Base-by-base conservation (phyloP, 768 basidiomycete species). In the Kwoniella botswanensis region DNA sequence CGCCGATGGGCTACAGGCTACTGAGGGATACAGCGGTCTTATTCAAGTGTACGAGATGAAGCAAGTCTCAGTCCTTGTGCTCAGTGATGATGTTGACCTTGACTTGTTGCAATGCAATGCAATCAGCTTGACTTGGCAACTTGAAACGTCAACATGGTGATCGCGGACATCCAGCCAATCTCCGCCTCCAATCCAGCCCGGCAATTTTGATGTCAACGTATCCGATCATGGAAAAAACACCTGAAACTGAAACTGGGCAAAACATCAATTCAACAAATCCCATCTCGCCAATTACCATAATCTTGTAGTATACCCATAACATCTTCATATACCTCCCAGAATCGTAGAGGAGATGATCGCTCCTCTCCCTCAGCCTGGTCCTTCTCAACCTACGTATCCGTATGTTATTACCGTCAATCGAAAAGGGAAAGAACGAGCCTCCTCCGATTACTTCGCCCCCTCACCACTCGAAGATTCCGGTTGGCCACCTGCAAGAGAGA, bases 401-500 rank as follows among this genome's bases (percentile, higher is more conserved):
- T 10, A 5, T 18, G 17, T 46, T 26, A 12, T 46, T 2, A 52
- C 63, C 22, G 52, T 21, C 22, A 54, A 53, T 6, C 26, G 35
- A 18, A 68, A 68, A 55, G 65, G 65, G 15, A 66, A 66, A 44
- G 67, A 68, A 21, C 13, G 59, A 53, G 67, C 67, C 24, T 29
- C 35, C 21, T 42, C 52, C 12, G 6, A 58, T 24, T 44, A n/a
- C 35, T n/a, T 59, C 21, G 55, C 42, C 57, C n/a, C 43, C 61
- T 68, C 67, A 15, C 59, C 67, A 24, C 46, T 58, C 17, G 67
- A 68, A 54, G 21, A 68, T 11, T 12, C 58, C 46, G 62, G 44
- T 15, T 68, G 67, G 67, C 71, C 74, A 18, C 74, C 71, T 24
- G 65, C 74, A 6, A 69, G 72, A 55, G 76, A 78, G 64, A 74